phyloP scores from a whole-genome alignment of 371 early-diverging fungal species.

The Mortierella sp. region DNA sequence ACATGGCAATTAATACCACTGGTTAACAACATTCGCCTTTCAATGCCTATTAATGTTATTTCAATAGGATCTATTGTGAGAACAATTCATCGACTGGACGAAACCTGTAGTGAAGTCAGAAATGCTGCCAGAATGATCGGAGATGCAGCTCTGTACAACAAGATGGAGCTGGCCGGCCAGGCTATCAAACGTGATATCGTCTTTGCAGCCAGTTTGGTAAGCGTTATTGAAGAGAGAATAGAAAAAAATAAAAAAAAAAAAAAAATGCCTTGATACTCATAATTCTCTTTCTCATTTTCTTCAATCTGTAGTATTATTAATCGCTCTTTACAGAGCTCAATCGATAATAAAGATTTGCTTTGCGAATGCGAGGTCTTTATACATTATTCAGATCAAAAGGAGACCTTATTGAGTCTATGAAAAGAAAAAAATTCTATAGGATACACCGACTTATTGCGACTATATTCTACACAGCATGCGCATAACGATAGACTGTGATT shows the following conservation, averaged over 20 bases:
- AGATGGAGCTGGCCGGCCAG: slow-evolving; percentile 95
- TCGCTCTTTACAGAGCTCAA: neutral
- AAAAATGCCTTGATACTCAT: neutral
- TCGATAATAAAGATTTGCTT: neutral
- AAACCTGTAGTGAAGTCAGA: slow-evolving; percentile 96
- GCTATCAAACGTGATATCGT: slow-evolving; percentile 98
- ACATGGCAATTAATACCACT: neutral
- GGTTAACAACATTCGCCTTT: neutral
- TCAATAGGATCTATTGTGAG: slow-evolving; percentile 90
- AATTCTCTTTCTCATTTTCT: neutral
- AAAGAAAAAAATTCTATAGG: no score
- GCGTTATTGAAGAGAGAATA: slow-evolving; percentile 16
- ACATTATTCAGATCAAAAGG: no score
- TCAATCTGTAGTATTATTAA: neutral
- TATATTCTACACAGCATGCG: slow-evolving; percentile 36
- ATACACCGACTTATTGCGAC: no score
- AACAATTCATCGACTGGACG: slow-evolving; percentile 97
- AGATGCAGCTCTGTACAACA: slow-evolving; percentile 90
- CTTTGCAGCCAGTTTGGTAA: slow-evolving; percentile 95
- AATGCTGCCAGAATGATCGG: slow-evolving; percentile 97
- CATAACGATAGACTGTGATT: slow-evolving; percentile 49
- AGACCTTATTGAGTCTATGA: no score
- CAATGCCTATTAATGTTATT: no score
- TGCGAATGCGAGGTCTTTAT: no score
- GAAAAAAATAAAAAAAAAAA: neutral